phyloP scores from a whole-genome alignment of 495 filamentous ascomycete species.

The Aspergillus egyptiacus region DNA sequence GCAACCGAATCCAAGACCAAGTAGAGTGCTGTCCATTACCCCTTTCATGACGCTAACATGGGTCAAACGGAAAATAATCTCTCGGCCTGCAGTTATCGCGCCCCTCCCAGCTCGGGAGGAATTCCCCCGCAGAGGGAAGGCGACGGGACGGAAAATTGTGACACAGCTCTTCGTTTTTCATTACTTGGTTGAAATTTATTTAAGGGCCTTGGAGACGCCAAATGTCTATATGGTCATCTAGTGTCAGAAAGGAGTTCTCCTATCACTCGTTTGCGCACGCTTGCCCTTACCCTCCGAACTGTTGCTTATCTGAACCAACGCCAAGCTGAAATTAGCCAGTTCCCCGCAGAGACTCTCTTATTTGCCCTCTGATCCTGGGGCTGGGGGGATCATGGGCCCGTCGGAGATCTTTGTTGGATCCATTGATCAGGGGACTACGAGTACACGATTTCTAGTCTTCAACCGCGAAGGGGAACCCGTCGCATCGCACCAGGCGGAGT shows the following conservation, averaged over 20 bases:
- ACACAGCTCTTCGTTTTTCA: conserved; percentile 4
- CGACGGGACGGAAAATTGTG: conserved; percentile 17
- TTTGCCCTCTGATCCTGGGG: neutral
- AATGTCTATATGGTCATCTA: neutral
- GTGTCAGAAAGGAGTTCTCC: too few species aligned
- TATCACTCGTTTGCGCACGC: neutral
- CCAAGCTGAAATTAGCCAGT: neutral
- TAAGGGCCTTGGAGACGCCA: neutral
- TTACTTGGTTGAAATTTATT: neutral
- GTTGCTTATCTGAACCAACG: neutral
- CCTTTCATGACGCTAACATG: conserved; percentile 5
- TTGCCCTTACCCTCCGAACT: neutral
- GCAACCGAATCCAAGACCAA: neutral
- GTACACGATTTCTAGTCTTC: conserved; percentile 88
- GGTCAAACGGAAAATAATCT: conserved; percentile 1
- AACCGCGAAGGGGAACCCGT: conserved; percentile 71
- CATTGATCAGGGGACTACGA: conserved; percentile 93
- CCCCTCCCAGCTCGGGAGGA: conserved; percentile 5
- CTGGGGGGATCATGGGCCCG: conserved; percentile 20
- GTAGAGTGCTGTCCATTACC: neutral
- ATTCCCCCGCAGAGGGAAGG: conserved; percentile 13
- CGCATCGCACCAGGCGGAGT: conserved; percentile 86
- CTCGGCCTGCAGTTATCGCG: conserved; percentile 4
- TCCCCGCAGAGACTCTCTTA: neutral
- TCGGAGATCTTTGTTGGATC: conserved; percentile 53